phyloP scores from a whole-genome alignment of 2,329 filamentous ascomycete species.

The Dendryphion nanum region DNA sequence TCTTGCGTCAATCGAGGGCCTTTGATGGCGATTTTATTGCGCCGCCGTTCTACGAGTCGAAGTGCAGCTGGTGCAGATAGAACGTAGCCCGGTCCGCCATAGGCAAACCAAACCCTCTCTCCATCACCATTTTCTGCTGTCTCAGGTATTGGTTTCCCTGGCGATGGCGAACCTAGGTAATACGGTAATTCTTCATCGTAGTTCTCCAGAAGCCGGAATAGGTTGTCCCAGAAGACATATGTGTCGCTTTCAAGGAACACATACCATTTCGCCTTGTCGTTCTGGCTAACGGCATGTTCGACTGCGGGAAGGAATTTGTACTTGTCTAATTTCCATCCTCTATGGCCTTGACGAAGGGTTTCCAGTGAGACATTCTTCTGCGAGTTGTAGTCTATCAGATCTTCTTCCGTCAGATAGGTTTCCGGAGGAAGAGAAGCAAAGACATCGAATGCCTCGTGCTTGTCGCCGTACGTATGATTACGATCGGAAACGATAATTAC shows the following conservation, averaged over 20 bases:
- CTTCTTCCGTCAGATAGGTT: slow-evolving; percentile 30
- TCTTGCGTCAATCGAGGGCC: slow-evolving; percentile 9
- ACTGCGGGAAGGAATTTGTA: slow-evolving; percentile 57
- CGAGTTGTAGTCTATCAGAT: slow-evolving; percentile 36
- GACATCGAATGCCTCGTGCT: slow-evolving; percentile 38
- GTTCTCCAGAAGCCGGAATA: slow-evolving; percentile 30
- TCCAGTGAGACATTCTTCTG: slow-evolving; percentile 24
- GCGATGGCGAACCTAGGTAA: slow-evolving; percentile 32
- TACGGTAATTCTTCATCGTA: slow-evolving; percentile 25
- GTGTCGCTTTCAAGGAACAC: slow-evolving; percentile 23
- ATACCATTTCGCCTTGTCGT: slow-evolving; percentile 15
- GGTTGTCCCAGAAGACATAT: slow-evolving; percentile 20
- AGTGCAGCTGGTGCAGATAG: slow-evolving; percentile 49
- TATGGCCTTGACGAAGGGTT: slow-evolving; percentile 42
- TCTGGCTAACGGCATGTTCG: slow-evolving; percentile 39
- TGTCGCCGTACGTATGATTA: slow-evolving; percentile 44
- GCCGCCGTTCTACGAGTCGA: slow-evolving; percentile 37
- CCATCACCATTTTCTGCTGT: slow-evolving; percentile 34
- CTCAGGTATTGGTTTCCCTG: slow-evolving; percentile 12
- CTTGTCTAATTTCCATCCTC: slow-evolving; percentile 54
- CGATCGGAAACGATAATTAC: slow-evolving; percentile 55
- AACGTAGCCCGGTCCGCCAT: slow-evolving; percentile 38
- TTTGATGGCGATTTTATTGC: slow-evolving; percentile 12
- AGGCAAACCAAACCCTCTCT: slow-evolving; percentile 28
- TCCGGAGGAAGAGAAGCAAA: slow-evolving; percentile 41